Conservation (phyloP, 73 alveolate species). For the Breviolum minutum region DNA sequence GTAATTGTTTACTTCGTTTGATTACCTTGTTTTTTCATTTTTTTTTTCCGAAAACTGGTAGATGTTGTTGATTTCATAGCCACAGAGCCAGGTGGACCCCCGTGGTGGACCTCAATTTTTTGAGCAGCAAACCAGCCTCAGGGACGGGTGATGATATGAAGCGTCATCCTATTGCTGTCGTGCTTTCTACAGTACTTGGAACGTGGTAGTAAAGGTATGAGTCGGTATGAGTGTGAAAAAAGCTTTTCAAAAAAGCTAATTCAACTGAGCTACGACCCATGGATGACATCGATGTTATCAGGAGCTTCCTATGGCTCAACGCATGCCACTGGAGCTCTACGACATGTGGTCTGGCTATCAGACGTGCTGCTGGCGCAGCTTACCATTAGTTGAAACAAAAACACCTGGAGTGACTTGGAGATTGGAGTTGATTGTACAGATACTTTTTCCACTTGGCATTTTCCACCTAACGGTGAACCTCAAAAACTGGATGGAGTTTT, state of each 20-base stretch:
- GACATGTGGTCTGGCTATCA: constrained; percentile 94
- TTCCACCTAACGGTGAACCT: no score
- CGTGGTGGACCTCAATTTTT: constrained; percentile 75
- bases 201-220: not conserved
- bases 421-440: not conserved
- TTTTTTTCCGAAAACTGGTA: no score
- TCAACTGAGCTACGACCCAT: not conserved
- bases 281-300: not conserved
- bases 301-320: constrained; percentile 88
- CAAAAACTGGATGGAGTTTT: not conserved
- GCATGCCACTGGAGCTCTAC: constrained; percentile 95
- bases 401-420: not conserved
- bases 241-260: no score
- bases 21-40: no score
- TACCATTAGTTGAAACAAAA: not conserved
- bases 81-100: not conserved
- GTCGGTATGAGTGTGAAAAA: no score
- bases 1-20: no score
- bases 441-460: no score
- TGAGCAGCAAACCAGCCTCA: constrained; percentile 75
- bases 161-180: not conserved
- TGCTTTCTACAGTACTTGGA: not conserved
- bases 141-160: not conserved
- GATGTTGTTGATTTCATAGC: not conserved
- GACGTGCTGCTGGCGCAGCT: constrained; percentile 19